Conservation (phyloP, 2,329 filamentous ascomycete genomes). For the Pseudogymnoascus sp. region DNA sequence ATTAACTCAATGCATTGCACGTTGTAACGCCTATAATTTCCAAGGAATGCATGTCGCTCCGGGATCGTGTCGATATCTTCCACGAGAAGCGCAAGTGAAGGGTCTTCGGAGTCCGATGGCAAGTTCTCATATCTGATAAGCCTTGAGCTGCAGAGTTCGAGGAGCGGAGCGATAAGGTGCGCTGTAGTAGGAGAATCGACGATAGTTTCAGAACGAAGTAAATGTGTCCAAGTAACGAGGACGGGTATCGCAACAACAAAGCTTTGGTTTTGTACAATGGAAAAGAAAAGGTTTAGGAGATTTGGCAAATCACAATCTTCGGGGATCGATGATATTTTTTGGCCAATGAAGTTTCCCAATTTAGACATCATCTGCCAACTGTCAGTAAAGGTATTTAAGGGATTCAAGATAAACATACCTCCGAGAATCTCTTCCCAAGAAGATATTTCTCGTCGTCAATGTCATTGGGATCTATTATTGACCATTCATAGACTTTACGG, state of each 20-base stretch:
- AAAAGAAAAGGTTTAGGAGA: slow-evolving; percentile 72
- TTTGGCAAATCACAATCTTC: slow-evolving; percentile 59
- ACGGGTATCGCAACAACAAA: slow-evolving; percentile 89
- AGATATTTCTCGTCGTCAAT: slow-evolving; percentile 89
- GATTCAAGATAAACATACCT: slow-evolving; percentile 47
- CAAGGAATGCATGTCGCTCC: slow-evolving; percentile 88
- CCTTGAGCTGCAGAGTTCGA: slow-evolving; percentile 76
- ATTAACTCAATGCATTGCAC: slow-evolving; percentile 80
- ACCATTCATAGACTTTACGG: slow-evolving; percentile 71
- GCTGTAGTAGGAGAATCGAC: slow-evolving; percentile 55
- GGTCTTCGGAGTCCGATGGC: slow-evolving; percentile 72
- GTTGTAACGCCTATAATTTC: slow-evolving; percentile 90
- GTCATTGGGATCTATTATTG: slow-evolving; percentile 68
- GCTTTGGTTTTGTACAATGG: slow-evolving; percentile 76
- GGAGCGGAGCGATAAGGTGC: slow-evolving; percentile 61
- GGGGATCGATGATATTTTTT: slow-evolving; percentile 62
- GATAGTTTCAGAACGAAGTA: slow-evolving; percentile 66
- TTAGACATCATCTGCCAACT: slow-evolving; percentile 67
- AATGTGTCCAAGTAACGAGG: slow-evolving; percentile 79
- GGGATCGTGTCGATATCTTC: slow-evolving; percentile 94
- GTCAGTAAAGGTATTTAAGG: slow-evolving; percentile 2
- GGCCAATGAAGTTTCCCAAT: slow-evolving; percentile 75
- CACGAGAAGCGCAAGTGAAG: slow-evolving; percentile 72
- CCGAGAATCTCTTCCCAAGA: slow-evolving; percentile 86
- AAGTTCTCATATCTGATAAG: slow-evolving; percentile 82